Evolutionary conservation across 306 rosid genomes (phyloP).

Genomic region (Acacia melanoxylon): DNA sequence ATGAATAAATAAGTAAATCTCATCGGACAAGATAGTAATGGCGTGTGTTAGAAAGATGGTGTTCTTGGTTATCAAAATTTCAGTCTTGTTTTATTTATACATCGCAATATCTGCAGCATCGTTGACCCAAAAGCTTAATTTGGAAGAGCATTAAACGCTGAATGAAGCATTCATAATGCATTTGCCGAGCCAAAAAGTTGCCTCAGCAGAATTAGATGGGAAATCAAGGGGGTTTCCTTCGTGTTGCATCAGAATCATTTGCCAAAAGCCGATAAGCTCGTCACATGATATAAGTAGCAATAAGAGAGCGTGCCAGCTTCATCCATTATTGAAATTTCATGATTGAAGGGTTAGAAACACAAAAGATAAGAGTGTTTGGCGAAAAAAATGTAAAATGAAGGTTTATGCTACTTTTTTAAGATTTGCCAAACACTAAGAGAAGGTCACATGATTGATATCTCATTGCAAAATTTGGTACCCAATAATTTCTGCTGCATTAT

Average conservation of each 20-base stretch:
- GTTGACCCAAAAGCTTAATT: background rate
- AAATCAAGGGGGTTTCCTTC: background rate
- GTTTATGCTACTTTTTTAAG: too few species aligned
- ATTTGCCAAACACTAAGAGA: too few species aligned
- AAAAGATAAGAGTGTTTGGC: too few species aligned
- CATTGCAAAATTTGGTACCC: background rate
- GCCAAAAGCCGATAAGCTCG: background rate
- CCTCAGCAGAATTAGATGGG: background rate
- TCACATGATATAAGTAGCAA: background rate
- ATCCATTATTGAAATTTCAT: background rate
- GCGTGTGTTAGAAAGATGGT: background rate
- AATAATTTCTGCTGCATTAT: background rate
- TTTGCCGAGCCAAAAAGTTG: background rate
- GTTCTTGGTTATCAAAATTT: background rate
- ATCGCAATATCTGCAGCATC: background rate
- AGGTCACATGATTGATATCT: background rate
- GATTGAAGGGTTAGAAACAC: background rate
- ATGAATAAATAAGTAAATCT: background rate
- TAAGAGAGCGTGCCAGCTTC: background rate
- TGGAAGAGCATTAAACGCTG: background rate
- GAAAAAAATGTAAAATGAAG: too few species aligned
- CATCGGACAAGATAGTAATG: background rate
- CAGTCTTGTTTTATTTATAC: background rate
- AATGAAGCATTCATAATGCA: background rate
- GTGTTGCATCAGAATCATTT: background rate